Conservation (phyloP, 129 eudicot genomes). For the Centrapalus pauciflorus region DNA sequence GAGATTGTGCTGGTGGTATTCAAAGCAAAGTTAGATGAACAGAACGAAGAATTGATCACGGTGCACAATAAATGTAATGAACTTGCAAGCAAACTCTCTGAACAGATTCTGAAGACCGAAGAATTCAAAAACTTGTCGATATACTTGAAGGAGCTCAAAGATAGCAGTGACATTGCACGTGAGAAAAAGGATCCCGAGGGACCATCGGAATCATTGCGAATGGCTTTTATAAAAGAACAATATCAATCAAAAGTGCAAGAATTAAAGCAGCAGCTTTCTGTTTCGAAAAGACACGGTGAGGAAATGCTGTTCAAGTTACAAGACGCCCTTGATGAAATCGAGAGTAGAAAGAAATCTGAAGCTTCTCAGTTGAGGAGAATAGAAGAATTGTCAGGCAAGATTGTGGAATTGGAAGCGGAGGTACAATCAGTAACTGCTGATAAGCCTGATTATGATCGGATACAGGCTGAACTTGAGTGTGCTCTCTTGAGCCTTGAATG, state of each 20-base stretch:
- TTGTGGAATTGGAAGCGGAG: conserved; percentile 57
- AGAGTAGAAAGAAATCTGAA: conserved; percentile 65
- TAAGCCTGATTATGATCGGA: conserved; percentile 66
- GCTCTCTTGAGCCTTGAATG: conserved; percentile 83
- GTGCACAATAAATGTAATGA: conserved; percentile 38
- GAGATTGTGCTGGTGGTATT: conserved; percentile 42
- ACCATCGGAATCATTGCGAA: conserved; percentile 62
- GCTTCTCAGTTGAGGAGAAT: conserved; percentile 55
- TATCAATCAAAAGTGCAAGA: conserved; percentile 75
- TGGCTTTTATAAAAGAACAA: conserved; percentile 90
- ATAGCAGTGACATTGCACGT: conserved; percentile 62
- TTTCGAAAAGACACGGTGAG: conserved; percentile 77
- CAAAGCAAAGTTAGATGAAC: conserved; percentile 56
- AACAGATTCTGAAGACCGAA: conserved; percentile 75
- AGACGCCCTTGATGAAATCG: conserved; percentile 76
- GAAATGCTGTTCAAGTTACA: conserved; percentile 89
- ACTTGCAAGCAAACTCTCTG: conserved; percentile 58
- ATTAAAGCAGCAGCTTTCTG: conserved; percentile 70
- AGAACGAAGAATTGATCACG: conserved; percentile 32
- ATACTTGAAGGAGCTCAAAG: conserved; percentile 88
- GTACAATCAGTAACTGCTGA: conserved; percentile 45
- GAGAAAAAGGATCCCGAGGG: conserved; percentile 67
- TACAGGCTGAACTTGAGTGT: conserved; percentile 80
- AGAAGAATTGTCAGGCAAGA: conserved; percentile 52
- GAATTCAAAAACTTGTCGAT: conserved; percentile 77